phyloP scores from a whole-genome alignment of 148 eudicot genomes.

The Heliamphora exappendiculata region DNA sequence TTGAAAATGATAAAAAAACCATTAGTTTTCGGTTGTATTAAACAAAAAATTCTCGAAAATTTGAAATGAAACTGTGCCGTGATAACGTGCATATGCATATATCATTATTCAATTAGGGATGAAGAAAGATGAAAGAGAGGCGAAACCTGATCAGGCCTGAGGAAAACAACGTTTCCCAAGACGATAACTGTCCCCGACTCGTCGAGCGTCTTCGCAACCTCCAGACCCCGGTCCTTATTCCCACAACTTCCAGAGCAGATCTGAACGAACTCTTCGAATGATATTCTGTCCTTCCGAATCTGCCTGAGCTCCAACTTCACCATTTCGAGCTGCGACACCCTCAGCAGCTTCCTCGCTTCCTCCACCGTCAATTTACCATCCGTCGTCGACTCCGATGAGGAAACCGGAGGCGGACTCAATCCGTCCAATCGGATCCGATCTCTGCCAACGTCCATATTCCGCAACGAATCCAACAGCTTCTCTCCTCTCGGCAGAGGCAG shows the following conservation, averaged over 20 bases:
- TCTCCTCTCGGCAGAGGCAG: slow-evolving; percentile 34
- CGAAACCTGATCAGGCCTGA: slow-evolving; percentile 91
- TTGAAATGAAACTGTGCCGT: too few species aligned
- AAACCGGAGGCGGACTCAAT: slow-evolving; percentile 23
- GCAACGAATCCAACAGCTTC: slow-evolving; percentile 36
- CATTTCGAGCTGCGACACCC: slow-evolving; percentile 47
- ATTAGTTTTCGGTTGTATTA: slow-evolving; percentile 49
- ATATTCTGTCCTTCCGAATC: slow-evolving; percentile 31
- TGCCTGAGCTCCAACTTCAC: slow-evolving; percentile 38
- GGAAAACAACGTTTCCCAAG: slow-evolving; percentile 60
- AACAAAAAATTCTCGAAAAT: background rate
- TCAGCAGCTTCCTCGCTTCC: slow-evolving; percentile 63
- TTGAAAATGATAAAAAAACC: slow-evolving; percentile 34
- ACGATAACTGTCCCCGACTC: slow-evolving; percentile 79
- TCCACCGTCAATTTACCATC: slow-evolving; percentile 33
- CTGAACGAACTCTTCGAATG: slow-evolving; percentile 43
- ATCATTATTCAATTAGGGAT: background rate
- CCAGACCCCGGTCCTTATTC: slow-evolving; percentile 37
- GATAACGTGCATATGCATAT: background rate
- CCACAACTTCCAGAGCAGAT: slow-evolving; percentile 36
- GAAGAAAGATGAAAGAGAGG: too few species aligned
- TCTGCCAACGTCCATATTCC: slow-evolving; percentile 42
- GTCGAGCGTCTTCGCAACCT: slow-evolving; percentile 59
- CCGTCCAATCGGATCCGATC: slow-evolving; percentile 55
- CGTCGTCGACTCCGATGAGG: background rate